phyloP scores from a whole-genome alignment of 1,139 yeast species.

The Taphrina deformans region DNA sequence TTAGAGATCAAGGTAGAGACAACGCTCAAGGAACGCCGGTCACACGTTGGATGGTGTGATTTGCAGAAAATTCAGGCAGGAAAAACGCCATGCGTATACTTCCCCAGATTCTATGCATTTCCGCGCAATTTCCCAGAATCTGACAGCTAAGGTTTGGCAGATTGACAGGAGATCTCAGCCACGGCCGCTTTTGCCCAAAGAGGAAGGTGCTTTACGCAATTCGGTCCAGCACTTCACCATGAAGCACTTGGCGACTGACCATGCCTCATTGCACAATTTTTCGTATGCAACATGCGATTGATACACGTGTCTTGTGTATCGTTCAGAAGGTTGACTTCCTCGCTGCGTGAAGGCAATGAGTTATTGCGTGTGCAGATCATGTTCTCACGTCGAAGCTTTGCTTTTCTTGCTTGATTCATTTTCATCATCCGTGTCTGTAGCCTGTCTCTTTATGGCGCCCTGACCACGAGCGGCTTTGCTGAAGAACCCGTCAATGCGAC shows the following conservation, averaged over 20 bases:
- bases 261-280: not conserved
- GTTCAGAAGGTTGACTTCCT: too few species aligned
- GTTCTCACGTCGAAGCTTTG: not conserved
- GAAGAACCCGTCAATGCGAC: slow-evolving; percentile 29
- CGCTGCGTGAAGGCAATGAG: too few species aligned
- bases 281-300: not conserved
- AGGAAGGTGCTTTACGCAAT: too few species aligned
- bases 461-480: slow-evolving; percentile 24
- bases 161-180: too few species aligned
- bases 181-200: not conserved
- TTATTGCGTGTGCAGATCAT: not conserved
- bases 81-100: not conserved
- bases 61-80: not conserved
- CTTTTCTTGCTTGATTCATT: not conserved
- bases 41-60: slow-evolving; percentile 12
- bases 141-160: too few species aligned
- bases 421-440: slow-evolving; percentile 25
- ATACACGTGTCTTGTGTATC: too few species aligned
- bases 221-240: too few species aligned
- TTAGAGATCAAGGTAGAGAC: not conserved
- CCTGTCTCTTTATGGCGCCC: slow-evolving; percentile 21
- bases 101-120: not conserved
- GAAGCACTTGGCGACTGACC: too few species aligned
- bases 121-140: not conserved
- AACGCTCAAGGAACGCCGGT: not conserved